Evolutionary conservation across 768 basidiomycete species (phyloP).

Genomic region (Boletales sp.): DNA sequence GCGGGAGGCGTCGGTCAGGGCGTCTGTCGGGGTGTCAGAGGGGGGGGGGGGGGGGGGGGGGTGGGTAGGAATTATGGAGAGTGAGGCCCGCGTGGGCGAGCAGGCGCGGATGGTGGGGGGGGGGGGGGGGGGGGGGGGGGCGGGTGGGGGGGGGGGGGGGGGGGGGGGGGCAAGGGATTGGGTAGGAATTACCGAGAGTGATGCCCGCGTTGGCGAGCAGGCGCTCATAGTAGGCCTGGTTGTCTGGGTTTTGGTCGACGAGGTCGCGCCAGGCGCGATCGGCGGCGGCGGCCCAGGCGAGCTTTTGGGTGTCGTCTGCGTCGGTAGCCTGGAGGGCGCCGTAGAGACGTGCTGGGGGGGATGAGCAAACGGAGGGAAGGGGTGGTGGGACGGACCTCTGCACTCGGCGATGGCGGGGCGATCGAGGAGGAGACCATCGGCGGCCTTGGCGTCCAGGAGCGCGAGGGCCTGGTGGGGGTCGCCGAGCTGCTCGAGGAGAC

Average conservation of each 20-base stretch:
- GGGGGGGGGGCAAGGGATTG: no score
- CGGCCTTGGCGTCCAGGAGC: constrained; percentile 61
- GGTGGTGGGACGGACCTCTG: constrained; percentile 41
- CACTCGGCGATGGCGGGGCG: constrained; percentile 62
- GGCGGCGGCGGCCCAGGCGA: constrained; percentile 58
- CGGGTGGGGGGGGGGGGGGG: no score
- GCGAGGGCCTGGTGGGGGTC: constrained; percentile 56
- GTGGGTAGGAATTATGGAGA: no score
- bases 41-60: no score
- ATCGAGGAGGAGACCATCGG: constrained; percentile 67
- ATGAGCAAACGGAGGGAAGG: neutral
- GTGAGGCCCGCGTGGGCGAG: no score
- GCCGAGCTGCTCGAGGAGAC: constrained; percentile 68
- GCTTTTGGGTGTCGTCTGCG: constrained; percentile 8
- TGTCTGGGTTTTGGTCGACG: constrained; percentile 84
- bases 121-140: no score
- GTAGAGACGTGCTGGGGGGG: constrained; percentile 66
- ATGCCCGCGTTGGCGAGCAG: constrained; percentile 66
- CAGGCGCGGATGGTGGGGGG: no score
- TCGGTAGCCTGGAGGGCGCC: constrained; percentile 42
- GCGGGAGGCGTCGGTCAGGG: constrained; percentile 47
- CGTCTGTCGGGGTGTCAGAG: constrained; percentile 29
- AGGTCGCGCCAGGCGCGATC: constrained; percentile 77
- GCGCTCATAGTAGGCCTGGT: constrained; percentile 73
- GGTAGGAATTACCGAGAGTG: constrained; percentile 63